A percentile compares a stretch with the other conserved stretches of the same genome.
Conservation (phyloP, 257 asterid species). For the Vinca minor region DNA sequence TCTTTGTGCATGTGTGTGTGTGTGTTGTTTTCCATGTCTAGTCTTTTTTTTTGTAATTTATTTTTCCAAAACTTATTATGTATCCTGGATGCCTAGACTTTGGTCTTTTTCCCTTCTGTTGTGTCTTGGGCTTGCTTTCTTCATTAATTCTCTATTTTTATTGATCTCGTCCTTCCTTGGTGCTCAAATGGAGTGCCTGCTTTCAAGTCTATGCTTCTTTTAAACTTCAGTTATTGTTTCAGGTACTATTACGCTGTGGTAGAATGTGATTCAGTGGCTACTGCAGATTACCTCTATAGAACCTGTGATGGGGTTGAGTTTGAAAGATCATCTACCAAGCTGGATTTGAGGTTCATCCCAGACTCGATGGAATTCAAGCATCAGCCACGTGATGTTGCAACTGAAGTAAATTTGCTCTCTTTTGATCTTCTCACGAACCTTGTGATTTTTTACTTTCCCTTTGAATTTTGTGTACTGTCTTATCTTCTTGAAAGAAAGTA, state of each 20-base stretch:
- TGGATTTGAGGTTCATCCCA: constrained; percentile 94
- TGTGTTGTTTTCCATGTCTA: too few relatives aligned
- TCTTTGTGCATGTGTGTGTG: too few relatives aligned
- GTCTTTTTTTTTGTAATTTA: too few relatives aligned
- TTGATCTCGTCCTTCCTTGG: background rate
- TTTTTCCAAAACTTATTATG: too few relatives aligned
- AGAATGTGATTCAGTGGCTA: constrained; percentile 80
- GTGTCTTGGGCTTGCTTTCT: background rate
- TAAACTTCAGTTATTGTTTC: constrained; percentile 12
- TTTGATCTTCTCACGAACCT: background rate
- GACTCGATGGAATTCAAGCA: constrained; percentile 80
- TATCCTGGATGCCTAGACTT: too few relatives aligned
- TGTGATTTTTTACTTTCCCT: background rate
- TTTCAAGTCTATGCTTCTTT: constrained; percentile 1
- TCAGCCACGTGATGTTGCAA: constrained; percentile 81
- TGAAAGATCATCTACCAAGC: constrained; percentile 76
- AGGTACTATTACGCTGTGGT: constrained; percentile 91
- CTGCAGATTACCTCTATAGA: constrained; percentile 82
- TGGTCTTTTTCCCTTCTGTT: background rate
- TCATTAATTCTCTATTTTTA: background rate
- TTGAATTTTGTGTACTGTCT: background rate
- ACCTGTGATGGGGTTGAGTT: constrained; percentile 89
- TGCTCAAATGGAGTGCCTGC: background rate
- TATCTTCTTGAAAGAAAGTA: too few relatives aligned
- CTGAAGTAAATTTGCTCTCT: constrained; percentile 41